phyloP scores from a whole-genome alignment of 768 basidiomycete genomes.

The Pleurotus eryngii region DNA sequence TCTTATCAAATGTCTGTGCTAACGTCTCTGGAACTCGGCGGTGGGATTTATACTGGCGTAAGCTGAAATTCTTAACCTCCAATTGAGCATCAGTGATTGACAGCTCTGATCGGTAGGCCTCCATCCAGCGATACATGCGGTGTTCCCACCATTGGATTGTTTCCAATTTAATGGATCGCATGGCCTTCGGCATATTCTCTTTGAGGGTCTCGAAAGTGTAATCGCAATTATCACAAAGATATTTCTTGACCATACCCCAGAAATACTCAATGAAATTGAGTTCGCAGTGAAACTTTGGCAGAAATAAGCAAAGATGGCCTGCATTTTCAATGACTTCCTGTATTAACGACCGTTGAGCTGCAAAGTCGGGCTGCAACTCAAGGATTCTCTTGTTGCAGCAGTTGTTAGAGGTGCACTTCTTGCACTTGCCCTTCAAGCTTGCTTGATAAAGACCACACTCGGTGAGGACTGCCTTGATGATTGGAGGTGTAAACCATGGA shows the following conservation, averaged over 20 bases:
- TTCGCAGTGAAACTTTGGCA: conserved; percentile 9
- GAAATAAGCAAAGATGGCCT: conserved; percentile 7
- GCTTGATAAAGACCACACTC: too few relatives aligned
- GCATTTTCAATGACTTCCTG: conserved; percentile 9
- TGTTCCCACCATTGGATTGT: conserved; percentile 34
- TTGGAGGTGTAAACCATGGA: too few relatives aligned
- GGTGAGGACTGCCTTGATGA: too few relatives aligned
- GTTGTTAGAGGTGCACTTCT: neutral
- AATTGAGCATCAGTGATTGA: conserved; percentile 23
- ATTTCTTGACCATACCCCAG: conserved; percentile 10
- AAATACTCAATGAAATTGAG: conserved; percentile 9
- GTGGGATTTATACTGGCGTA: conserved; percentile 25
- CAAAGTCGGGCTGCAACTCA: conserved; percentile 7
- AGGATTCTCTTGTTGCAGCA: conserved; percentile 1
- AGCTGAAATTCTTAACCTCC: conserved; percentile 28
- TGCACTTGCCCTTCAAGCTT: neutral
- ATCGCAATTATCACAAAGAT: conserved; percentile 21
- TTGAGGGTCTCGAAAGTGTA: conserved; percentile 20
- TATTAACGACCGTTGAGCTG: conserved; percentile 4
- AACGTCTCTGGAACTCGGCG: conserved; percentile 16
- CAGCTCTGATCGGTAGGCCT: conserved; percentile 23
- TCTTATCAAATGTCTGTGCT: too few relatives aligned
- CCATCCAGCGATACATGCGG: conserved; percentile 26
- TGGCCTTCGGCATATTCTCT: conserved; percentile 21
- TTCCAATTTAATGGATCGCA: conserved; percentile 18